Base-by-base conservation (phyloP, 352 stramenopile genomes). In the Aphanomyces stellatus region DNA sequence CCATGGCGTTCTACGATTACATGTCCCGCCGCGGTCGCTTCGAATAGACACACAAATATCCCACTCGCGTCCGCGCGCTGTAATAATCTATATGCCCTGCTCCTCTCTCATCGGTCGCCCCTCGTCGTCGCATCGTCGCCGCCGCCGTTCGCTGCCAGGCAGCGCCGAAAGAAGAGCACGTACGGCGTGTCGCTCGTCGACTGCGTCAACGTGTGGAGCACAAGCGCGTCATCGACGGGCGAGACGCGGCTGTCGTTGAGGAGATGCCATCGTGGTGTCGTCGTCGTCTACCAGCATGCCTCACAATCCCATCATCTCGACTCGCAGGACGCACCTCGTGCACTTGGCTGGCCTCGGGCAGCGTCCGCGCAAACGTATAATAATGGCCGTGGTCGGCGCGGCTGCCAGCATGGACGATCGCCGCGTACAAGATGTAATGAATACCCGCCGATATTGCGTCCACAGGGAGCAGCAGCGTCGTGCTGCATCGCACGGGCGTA, bases 1-100 rank as follows among this genome's bases (percentile, higher is more conserved):
- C 85, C 48, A 93, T 93, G 82, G 81, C 74, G 6, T 90, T 93
- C 73, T 82, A 93, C 62, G 85, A 93, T 69, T 93, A 82, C 69
- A 93, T 93, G 85, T 69, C 73, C 17, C 81, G 79, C 57, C 82
- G 71, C 53, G 85, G 85, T 40, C 78, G 81, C 69, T 91, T 90
- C 51, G 83, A 78, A 64, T 71, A 77, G 7, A 70, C 78, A 51
- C 59, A 69, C 4, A 11, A 3, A 35, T 59, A 15, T 53, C 22
- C n/a, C n/a, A n/a, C n/a, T n/a, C n/a, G n/a, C n/a, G n/a, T n/a
- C n/a, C n/a, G n/a, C n/a, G n/a, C n/a, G n/a, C n/a, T n/a, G n/a
- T n/a, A n/a, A n/a, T n/a, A n/a, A n/a, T n/a, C n/a, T n/a, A n/a
- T n/a, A n/a, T n/a, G n/a, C n/a, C 35, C 15, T 24, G 13, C 10